Percentiles rank a stretch among this genome's conserved stretches.
phyloP scores from a whole-genome alignment of 2,329 filamentous ascomycete species.

The Cercospora sp. region DNA sequence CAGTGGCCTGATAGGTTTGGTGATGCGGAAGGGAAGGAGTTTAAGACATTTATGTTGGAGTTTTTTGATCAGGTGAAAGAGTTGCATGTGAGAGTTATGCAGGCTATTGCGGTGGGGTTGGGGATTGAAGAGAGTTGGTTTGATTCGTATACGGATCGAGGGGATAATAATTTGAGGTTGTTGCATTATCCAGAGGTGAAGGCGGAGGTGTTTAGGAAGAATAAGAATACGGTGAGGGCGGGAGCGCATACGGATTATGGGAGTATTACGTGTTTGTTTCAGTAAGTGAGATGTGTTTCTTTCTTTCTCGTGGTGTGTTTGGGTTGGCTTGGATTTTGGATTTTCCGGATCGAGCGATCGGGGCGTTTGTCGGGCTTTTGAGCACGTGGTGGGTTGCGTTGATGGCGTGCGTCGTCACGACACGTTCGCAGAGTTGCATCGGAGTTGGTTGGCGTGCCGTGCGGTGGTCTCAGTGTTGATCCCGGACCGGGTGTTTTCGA shows the following conservation, averaged over 20 bases:
- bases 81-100: constrained; percentile 71
- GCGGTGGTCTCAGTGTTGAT: neutral
- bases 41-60: constrained; percentile 68
- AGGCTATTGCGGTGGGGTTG: constrained; percentile 62
- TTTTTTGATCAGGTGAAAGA: constrained; percentile 76
- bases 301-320: neutral
- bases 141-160: constrained; percentile 66
- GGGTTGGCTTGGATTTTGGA: neutral
- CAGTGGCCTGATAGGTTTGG: constrained; percentile 70
- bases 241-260: constrained; percentile 74
- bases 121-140: constrained; percentile 74
- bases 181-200: constrained; percentile 58
- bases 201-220: constrained; percentile 55
- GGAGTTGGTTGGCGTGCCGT: constrained; percentile 2
- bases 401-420: constrained; percentile 10
- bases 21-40: constrained; percentile 59
- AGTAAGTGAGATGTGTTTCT: constrained; percentile 21
- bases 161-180: constrained; percentile 64
- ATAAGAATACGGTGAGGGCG: constrained; percentile 60
- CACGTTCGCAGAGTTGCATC: neutral
- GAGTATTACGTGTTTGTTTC: constrained; percentile 53
- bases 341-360: neutral
- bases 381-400: constrained; percentile 1
- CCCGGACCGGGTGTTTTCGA: neutral
- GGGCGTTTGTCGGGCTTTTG: constrained; percentile 3